These are phyloP conservation scores for Arctium minus DNA, from an alignment of 129 eudicot genomes.

Conservation along the genomic window DNA sequence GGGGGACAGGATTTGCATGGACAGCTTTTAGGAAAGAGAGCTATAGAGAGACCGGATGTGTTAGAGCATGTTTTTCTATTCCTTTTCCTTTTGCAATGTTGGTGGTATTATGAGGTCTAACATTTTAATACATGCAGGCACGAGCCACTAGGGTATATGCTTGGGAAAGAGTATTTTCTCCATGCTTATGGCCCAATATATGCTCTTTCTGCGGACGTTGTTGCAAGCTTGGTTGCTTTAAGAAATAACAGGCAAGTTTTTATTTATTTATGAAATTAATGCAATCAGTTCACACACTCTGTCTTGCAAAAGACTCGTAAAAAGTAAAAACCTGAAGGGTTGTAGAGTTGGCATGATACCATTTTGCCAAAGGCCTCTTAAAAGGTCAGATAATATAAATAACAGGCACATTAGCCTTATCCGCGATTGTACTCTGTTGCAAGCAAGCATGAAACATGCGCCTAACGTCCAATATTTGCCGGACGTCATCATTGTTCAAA, in stretches of 20 bases:
- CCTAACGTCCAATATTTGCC: too few species aligned
- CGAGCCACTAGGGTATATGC: conserved; percentile 70
- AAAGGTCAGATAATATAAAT: too few species aligned
- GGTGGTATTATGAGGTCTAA: not conserved
- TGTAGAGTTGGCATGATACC: not conserved
- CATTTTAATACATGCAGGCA: conserved; percentile 50
- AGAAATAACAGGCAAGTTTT: conserved; percentile 74
- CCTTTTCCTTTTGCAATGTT: not conserved
- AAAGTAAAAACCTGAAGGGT: not conserved
- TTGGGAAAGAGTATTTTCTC: conserved; percentile 94
- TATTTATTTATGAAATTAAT: not conserved
- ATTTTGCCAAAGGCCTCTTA: not conserved
- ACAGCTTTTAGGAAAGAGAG: too few species aligned
- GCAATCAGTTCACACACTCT: not conserved
- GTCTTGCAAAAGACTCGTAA: not conserved
- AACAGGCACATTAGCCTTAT: too few species aligned
- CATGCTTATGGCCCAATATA: conserved; percentile 98
- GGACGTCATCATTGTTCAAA: too few species aligned
- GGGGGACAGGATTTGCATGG: too few species aligned
- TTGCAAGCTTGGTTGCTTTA: conserved; percentile 73
- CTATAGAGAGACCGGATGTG: too few species aligned
- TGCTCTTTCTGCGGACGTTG: conserved; percentile 91
- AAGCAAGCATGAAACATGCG: too few species aligned
- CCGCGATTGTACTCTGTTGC: too few species aligned
- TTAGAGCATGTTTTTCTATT: not conserved